phyloP scores from a whole-genome alignment of 1,284 basidiomycete genomes.

The Hymenochaete sp. region DNA sequence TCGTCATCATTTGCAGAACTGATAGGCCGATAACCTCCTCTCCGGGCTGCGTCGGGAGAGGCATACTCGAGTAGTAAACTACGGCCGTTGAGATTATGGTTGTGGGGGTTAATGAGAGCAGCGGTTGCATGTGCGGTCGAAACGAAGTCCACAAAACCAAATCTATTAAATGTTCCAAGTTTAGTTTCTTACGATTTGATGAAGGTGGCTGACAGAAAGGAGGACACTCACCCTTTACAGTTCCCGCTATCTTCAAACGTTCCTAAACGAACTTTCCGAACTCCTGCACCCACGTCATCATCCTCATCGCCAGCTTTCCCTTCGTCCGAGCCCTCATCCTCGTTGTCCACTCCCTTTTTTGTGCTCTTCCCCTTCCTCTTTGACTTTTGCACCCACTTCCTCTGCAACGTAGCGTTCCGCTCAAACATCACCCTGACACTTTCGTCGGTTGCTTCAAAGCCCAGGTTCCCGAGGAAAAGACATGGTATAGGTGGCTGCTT shows the following conservation, averaged over 20 bases:
- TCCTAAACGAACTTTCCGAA: conserved; percentile 16
- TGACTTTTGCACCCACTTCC: background rate
- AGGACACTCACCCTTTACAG: conserved; percentile 17
- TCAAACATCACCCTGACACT: conserved; percentile 68
- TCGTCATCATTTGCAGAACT: too few species aligned
- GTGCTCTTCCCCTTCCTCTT: conserved; percentile 1
- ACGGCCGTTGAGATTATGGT: conserved; percentile 78
- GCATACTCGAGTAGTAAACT: conserved; percentile 86
- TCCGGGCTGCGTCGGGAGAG: conserved; percentile 73
- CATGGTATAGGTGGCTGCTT: conserved; percentile 79
- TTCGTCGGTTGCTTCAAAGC: conserved; percentile 77
- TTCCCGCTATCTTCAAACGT: conserved; percentile 17
- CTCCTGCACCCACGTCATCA: conserved; percentile 11
- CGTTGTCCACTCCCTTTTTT: conserved; percentile 26
- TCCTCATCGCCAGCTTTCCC: background rate
- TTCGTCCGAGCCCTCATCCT: conserved; percentile 20
- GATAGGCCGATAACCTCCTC: conserved; percentile 37
- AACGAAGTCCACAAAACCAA: conserved; percentile 92
- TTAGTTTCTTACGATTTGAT: background rate
- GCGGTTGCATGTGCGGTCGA: conserved; percentile 72
- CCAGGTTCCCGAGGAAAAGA: conserved; percentile 84
- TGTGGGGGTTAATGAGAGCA: conserved; percentile 76
- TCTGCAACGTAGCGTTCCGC: conserved; percentile 40
- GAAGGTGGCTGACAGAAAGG: background rate
- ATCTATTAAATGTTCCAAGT: conserved; percentile 42